phyloP scores from a whole-genome alignment of 2,329 filamentous ascomycete species.

The Exutisphaerella laricina region DNA sequence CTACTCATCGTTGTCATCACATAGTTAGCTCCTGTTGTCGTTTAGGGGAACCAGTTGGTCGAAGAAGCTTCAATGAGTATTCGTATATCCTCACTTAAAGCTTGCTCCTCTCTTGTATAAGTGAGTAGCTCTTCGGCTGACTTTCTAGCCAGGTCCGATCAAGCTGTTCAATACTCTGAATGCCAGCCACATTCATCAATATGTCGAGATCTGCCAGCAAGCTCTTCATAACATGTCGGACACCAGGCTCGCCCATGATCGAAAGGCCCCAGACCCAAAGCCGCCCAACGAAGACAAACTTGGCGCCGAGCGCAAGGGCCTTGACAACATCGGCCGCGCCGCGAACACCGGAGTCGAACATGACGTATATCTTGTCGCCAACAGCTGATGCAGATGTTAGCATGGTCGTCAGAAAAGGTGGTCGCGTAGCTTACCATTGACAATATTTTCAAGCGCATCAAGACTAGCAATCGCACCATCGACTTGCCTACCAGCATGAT shows the following conservation, averaged over 20 bases:
- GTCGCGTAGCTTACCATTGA: conserved; percentile 26
- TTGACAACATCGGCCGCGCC: conserved; percentile 56
- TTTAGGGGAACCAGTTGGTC: too few relatives aligned
- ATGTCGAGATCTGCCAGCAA: conserved; percentile 59
- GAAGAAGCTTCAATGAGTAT: too few relatives aligned
- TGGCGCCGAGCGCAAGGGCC: conserved; percentile 56
- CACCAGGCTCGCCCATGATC: conserved; percentile 56
- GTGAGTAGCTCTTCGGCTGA: conserved; percentile 20
- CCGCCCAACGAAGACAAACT: conserved; percentile 57
- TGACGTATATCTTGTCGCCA: conserved; percentile 48
- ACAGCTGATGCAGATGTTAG: conserved; percentile 35
- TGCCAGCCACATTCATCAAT: conserved; percentile 55
- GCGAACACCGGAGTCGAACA: conserved; percentile 57
- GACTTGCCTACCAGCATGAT: conserved; percentile 64
- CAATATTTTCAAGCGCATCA: conserved; percentile 56
- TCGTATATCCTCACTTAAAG: conserved; percentile 7
- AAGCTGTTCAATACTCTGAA: conserved; percentile 50
- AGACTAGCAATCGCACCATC: conserved; percentile 56
- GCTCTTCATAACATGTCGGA: conserved; percentile 57
- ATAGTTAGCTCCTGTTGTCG: too few relatives aligned
- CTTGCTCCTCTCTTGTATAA: conserved; percentile 26
- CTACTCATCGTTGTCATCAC: too few relatives aligned
- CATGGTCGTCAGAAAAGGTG: background rate
- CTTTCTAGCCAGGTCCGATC: conserved; percentile 35
- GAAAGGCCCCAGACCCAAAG: conserved; percentile 57